Evolutionary conservation across 345 rosid species (phyloP).

Genomic region (Camelina laxa): DNA sequence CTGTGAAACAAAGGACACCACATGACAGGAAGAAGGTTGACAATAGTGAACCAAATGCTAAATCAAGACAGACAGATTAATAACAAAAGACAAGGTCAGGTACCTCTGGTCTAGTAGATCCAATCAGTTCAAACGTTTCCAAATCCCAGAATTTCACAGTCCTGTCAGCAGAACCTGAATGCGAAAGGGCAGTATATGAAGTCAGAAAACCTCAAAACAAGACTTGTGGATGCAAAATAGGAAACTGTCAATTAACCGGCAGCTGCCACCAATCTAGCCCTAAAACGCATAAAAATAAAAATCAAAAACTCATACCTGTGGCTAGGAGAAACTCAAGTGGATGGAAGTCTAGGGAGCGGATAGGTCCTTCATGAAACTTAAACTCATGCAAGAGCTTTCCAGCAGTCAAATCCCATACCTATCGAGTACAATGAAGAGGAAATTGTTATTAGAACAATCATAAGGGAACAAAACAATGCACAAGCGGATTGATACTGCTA

Average conservation of each 20-base stretch:
- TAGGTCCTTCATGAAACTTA: constrained; percentile 87
- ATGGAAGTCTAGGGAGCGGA: constrained; percentile 86
- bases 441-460: constrained; percentile 4
- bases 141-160: constrained; percentile 98
- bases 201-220: constrained; percentile 23
- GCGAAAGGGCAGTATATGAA: constrained; percentile 20
- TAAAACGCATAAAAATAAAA: not conserved
- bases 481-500: constrained; percentile 9
- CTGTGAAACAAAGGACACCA: constrained; percentile 51
- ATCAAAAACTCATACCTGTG: constrained; percentile 69
- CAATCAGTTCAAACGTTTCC: constrained; percentile 97
- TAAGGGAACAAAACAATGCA: not conserved
- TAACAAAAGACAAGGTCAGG: constrained; percentile 14
- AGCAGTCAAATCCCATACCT: constrained; percentile 81
- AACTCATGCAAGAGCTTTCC: constrained; percentile 97
- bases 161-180: constrained; percentile 92
- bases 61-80: constrained; percentile 1
- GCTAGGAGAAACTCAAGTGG: constrained; percentile 97
- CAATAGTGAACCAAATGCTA: not conserved
- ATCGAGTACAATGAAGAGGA: not conserved
- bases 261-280: not conserved
- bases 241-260: not conserved
- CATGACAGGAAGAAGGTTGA: constrained; percentile 17
- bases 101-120: constrained; percentile 96
- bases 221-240: not conserved